Evolutionary conservation across 345 rosid species (phyloP).

Genomic region (Crucihimalaya himalaica): DNA sequence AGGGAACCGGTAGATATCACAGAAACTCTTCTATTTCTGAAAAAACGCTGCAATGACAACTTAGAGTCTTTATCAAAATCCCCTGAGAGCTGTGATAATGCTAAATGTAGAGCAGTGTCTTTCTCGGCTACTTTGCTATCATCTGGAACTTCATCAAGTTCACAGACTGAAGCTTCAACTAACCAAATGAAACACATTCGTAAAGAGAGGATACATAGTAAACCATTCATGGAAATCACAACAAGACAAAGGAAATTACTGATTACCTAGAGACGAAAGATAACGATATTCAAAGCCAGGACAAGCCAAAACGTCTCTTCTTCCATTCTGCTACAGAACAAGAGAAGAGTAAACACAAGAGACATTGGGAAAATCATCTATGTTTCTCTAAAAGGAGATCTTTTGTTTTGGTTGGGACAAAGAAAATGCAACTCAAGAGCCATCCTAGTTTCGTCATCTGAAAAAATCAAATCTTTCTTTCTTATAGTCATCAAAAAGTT

Average conservation of each 20-base stretch:
- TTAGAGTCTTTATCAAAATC: conserved; percentile 76
- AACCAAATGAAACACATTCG: conserved; percentile 20
- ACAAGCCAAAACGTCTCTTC: conserved; percentile 36
- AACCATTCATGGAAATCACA: neutral
- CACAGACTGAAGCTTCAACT: conserved; percentile 66
- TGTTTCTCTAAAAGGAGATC: neutral
- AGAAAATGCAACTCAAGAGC: neutral
- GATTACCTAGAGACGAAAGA: conserved; percentile 54
- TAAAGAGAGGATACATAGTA: conserved; percentile 17
- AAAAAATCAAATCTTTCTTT: conserved; percentile 29
- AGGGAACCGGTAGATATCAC: conserved; percentile 87
- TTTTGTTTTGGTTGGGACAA: neutral
- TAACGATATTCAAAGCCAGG: conserved; percentile 33
- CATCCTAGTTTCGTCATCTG: neutral
- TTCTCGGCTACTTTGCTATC: conserved; percentile 54
- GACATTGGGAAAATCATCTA: neutral
- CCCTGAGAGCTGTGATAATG: conserved; percentile 62
- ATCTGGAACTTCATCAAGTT: conserved; percentile 63
- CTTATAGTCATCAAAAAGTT: conserved; percentile 1
- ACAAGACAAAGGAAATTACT: neutral
- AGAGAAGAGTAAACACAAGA: neutral
- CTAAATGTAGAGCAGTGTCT: conserved; percentile 61
- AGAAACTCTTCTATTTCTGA: conserved; percentile 60
- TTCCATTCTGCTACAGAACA: conserved; percentile 31
- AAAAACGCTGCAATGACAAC: conserved; percentile 69